Conservation (phyloP, 2,329 filamentous ascomycete genomes). For the Onygenales sp. region DNA sequence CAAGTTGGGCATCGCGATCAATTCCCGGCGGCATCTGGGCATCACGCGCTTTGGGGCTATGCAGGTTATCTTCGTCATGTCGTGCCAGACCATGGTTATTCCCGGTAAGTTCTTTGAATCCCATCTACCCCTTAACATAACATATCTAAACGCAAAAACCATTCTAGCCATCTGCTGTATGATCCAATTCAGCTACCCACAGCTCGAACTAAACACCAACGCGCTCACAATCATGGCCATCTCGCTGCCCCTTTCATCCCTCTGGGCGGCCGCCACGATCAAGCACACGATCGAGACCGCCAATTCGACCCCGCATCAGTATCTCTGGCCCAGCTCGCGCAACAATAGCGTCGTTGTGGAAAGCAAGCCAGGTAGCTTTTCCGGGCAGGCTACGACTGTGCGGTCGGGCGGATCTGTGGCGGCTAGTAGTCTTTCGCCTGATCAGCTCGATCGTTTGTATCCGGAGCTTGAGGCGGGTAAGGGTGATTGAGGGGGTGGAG, state of each 20-base stretch:
- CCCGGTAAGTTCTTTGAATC: conserved; percentile 41
- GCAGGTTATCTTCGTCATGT: conserved; percentile 59
- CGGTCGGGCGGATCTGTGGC: conserved; percentile 2
- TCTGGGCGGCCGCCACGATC: conserved; percentile 49
- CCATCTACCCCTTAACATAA: conserved; percentile 6
- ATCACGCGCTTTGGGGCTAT: conserved; percentile 54
- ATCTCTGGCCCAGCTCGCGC: conserved; percentile 5
- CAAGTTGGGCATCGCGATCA: conserved; percentile 52
- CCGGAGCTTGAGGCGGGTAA: conserved; percentile 7
- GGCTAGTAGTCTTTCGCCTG: conserved; percentile 1
- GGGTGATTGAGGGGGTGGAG: too few relatives aligned
- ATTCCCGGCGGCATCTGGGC: conserved; percentile 46
- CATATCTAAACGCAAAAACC: background rate
- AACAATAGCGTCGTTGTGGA: background rate
- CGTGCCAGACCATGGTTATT: conserved; percentile 56
- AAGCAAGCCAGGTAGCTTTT: conserved; percentile 4
- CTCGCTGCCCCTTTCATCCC: conserved; percentile 55
- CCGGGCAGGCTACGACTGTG: background rate
- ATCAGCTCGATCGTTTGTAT: conserved; percentile 10
- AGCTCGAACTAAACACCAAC: conserved; percentile 46
- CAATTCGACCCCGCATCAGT: background rate
- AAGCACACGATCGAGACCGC: conserved; percentile 12
- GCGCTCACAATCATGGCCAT: conserved; percentile 51
- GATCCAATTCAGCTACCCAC: conserved; percentile 42
- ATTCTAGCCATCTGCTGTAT: conserved; percentile 51